Evolutionary conservation across 768 basidiomycete genomes (phyloP).

Genomic region (Tubosaeta sp.): DNA sequence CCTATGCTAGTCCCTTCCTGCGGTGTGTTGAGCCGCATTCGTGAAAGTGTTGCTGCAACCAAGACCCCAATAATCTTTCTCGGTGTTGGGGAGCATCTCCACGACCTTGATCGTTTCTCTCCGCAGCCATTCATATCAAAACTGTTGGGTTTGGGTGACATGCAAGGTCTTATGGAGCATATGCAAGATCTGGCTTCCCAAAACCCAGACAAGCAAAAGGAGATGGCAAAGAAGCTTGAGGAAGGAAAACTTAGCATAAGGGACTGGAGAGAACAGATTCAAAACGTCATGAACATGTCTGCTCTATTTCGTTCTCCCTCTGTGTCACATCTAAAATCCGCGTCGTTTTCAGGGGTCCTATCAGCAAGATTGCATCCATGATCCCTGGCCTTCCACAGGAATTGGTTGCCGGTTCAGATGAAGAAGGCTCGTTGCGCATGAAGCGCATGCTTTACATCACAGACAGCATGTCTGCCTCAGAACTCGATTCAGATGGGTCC

Average conservation of each 20-base stretch:
- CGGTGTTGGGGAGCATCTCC: constrained; percentile 95
- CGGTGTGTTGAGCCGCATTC: constrained; percentile 7
- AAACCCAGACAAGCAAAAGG: constrained; percentile 95
- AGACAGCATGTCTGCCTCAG: constrained; percentile 91
- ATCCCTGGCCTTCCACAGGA: constrained; percentile 95
- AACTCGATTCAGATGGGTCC: constrained; percentile 93
- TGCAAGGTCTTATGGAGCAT: constrained; percentile 97
- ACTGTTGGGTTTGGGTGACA: constrained; percentile 89
- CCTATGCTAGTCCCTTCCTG: background rate
- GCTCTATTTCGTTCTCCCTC: constrained; percentile 23
- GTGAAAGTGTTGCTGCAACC: constrained; percentile 87
- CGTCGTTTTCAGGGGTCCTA: constrained; percentile 72
- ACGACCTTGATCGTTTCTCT: constrained; percentile 93
- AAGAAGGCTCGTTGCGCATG: constrained; percentile 86
- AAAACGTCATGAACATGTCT: constrained; percentile 96
- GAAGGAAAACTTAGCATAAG: constrained; percentile 96
- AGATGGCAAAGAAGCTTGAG: constrained; percentile 95
- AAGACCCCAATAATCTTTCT: constrained; percentile 99
- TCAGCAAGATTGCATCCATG: constrained; percentile 98
- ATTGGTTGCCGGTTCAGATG: constrained; percentile 86
- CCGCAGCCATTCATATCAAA: constrained; percentile 98
- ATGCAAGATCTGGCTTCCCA: constrained; percentile 95
- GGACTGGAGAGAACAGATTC: constrained; percentile 97
- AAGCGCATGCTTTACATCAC: constrained; percentile 99
- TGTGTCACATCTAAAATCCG: constrained; percentile 5